Conservation (phyloP, 164 flowering plant genomes). For the Nymphaea colorata region DNA sequence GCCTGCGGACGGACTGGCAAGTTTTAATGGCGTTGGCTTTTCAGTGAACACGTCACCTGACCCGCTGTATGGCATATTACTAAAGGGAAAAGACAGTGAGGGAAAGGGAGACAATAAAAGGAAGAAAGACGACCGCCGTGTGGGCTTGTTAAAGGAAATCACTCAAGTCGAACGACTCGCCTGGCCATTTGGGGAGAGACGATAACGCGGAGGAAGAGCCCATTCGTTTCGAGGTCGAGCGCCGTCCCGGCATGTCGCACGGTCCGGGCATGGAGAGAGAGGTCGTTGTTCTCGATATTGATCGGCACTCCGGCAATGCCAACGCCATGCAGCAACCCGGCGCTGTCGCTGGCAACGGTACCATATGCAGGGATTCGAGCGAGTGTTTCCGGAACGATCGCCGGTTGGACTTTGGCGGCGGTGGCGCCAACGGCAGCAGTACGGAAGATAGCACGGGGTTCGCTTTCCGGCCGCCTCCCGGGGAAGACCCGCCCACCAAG, state of each 20-base stretch:
- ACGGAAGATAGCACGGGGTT: slow-evolving; percentile 3
- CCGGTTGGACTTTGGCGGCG: not conserved
- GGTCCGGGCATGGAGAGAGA: not conserved
- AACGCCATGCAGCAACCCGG: not conserved
- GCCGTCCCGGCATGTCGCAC: not conserved
- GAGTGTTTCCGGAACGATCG: slow-evolving; percentile 21
- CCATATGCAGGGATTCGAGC: slow-evolving; percentile 24
- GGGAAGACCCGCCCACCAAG: slow-evolving; percentile 16
- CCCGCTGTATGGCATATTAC: too few species aligned
- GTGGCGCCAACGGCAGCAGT: not conserved
- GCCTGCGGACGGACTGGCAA: too few species aligned
- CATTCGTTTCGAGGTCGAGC: slow-evolving; percentile 8
- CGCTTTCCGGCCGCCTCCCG: slow-evolving; percentile 10
- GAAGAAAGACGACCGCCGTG: not conserved
- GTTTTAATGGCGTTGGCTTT: too few species aligned
- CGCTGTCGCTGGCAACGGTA: not conserved
- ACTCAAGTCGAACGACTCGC: not conserved
- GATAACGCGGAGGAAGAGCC: slow-evolving; percentile 12
- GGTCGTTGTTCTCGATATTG: slow-evolving; percentile 21
- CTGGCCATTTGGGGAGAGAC: not conserved
- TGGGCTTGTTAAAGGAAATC: slow-evolving; percentile 6
- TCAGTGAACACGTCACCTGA: too few species aligned
- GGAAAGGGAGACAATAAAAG: not conserved
- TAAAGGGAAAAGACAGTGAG: not conserved
- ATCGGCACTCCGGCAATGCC: slow-evolving; percentile 9